phyloP scores from a whole-genome alignment of 345 rosid genomes.

The Syzygium oleosum region DNA sequence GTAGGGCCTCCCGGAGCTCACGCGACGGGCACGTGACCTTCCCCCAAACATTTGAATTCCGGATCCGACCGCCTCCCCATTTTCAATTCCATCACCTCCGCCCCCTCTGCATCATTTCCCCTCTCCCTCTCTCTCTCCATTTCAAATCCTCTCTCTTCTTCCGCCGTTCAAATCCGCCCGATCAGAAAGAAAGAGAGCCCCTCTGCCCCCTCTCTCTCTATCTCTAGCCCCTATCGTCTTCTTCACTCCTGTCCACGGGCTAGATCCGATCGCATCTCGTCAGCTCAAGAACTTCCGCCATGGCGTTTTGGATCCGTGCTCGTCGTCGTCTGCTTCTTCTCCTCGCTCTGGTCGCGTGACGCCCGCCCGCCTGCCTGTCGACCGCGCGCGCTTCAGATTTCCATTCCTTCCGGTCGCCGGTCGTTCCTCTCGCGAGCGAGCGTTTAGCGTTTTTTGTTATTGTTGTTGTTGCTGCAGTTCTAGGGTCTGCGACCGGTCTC shows the following conservation, averaged over 20 bases:
- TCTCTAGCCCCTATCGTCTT: neutral
- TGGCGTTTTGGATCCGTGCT: neutral
- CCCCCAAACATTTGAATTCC: constrained; percentile 31
- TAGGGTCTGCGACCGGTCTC: neutral
- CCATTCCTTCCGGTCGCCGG: neutral
- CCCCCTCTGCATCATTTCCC: neutral
- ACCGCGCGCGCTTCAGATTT: neutral
- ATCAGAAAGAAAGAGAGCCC: neutral
- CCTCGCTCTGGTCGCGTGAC: neutral
- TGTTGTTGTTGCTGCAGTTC: neutral
- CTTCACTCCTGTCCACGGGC: neutral
- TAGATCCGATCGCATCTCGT: neutral
- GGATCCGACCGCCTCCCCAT: constrained; percentile 35
- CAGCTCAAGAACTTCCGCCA: neutral
- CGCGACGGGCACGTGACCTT: neutral
- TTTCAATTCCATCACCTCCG: neutral
- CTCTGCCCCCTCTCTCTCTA: neutral
- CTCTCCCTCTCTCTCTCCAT: neutral
- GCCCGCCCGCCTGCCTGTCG: neutral
- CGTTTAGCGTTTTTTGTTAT: neutral
- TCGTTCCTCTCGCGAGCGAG: neutral
- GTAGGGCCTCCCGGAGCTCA: neutral
- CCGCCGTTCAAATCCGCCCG: neutral
- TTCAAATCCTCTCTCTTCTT: neutral
- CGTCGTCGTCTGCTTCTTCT: neutral